Conservation (phyloP, 2,329 filamentous ascomycete genomes). For the Sporothrix dimorphospora region DNA sequence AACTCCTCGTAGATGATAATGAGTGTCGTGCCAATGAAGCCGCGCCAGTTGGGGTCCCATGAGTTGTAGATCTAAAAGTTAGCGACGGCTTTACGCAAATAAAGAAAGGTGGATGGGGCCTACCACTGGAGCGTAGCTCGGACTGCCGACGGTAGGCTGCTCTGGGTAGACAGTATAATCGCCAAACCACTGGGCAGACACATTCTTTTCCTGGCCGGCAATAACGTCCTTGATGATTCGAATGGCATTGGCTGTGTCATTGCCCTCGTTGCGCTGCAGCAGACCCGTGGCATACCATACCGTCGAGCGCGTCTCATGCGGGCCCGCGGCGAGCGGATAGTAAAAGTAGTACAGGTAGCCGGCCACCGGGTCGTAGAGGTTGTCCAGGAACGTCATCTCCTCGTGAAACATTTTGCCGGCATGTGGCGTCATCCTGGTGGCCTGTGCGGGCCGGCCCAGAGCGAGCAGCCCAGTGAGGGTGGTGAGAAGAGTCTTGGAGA, state of each 20-base stretch:
- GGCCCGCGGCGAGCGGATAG: slow-evolving; percentile 49
- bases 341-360: slow-evolving; percentile 58
- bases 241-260: slow-evolving; percentile 28
- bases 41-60: slow-evolving; percentile 68
- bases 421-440: slow-evolving; percentile 6
- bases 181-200: slow-evolving; percentile 55
- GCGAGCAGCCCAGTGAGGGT: slow-evolving; percentile 8
- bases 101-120: not conserved
- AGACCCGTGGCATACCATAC: slow-evolving; percentile 64
- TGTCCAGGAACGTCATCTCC: slow-evolving; percentile 60
- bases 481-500: not conserved
- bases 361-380: slow-evolving; percentile 54
- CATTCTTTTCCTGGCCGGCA: slow-evolving; percentile 54
- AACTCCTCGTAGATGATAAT: slow-evolving; percentile 64
- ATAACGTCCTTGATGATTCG: slow-evolving; percentile 51
- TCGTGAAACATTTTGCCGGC: slow-evolving; percentile 48
- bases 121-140: slow-evolving; percentile 45
- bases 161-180: slow-evolving; percentile 59
- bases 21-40: slow-evolving; percentile 63
- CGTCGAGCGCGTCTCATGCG: slow-evolving; percentile 61
- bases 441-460: not conserved
- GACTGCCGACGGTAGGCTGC: slow-evolving; percentile 59
- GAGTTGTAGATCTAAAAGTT: slow-evolving; percentile 54
- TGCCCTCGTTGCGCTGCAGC: slow-evolving; percentile 55
- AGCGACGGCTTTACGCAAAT: slow-evolving; percentile 31